These are phyloP conservation scores for Phanerochaete sordida DNA, from an alignment of 768 basidiomycete genomes.

Conservation along the genomic window DNA sequence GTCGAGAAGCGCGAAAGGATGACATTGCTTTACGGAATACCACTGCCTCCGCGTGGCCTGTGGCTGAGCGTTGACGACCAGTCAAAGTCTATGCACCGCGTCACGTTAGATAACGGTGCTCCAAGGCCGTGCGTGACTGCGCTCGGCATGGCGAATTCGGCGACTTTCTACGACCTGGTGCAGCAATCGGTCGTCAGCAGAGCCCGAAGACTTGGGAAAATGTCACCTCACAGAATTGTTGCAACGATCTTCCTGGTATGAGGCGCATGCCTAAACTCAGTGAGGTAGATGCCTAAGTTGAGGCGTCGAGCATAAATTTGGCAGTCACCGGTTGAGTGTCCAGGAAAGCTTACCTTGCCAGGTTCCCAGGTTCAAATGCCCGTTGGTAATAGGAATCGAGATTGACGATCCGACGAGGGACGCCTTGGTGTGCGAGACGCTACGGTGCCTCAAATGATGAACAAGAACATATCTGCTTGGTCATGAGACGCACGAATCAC, in stretches of 20 bases:
- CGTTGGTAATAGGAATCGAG: constrained; percentile 80
- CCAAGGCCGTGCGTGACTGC: no score
- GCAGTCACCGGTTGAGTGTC: not conserved
- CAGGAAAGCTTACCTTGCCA: constrained; percentile 71
- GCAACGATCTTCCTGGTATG: constrained; percentile 74
- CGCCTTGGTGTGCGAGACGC: constrained; percentile 89
- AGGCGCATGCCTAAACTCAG: constrained; percentile 72
- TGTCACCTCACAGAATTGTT: constrained; percentile 62
- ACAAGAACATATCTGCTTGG: not conserved
- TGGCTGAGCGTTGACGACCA: no score
- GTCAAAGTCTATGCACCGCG: no score
- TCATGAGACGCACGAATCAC: constrained; percentile 63
- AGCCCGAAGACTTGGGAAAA: not conserved
- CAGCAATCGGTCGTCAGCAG: not conserved
- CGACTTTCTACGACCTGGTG: not conserved
- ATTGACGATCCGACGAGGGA: constrained; percentile 81
- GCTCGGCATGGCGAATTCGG: no score
- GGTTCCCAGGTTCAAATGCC: constrained; percentile 75
- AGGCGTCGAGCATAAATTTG: not conserved
- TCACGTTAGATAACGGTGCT: no score
- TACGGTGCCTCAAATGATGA: constrained; percentile 26
- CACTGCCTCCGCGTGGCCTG: no score
- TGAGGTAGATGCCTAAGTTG: constrained; percentile 88
- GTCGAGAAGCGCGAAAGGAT: no score
- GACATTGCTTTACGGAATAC: no score